phyloP scores from a whole-genome alignment of 2,329 filamentous ascomycete species.

The Penicillium psychrosexuale region DNA sequence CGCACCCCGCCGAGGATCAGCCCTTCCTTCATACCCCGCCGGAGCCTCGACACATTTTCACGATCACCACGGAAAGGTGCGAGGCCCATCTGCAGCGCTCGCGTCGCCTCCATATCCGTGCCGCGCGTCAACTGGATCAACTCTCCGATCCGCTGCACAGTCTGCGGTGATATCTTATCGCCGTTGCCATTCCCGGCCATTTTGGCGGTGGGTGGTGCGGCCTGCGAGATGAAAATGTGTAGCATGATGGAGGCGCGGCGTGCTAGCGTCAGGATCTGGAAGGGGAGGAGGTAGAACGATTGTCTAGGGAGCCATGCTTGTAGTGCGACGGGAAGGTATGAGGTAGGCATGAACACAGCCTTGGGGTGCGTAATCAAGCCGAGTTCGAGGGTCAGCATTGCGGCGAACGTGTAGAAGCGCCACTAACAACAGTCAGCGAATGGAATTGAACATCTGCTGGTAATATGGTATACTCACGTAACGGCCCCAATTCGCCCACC shows the following conservation, averaged over 20 bases:
- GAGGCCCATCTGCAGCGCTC: slow-evolving; percentile 73
- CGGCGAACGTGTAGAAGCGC: slow-evolving; percentile 53
- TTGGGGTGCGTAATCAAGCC: slow-evolving; percentile 55
- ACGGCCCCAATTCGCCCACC: slow-evolving; percentile 43
- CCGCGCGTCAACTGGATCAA: slow-evolving; percentile 60
- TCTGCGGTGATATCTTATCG: slow-evolving; percentile 45
- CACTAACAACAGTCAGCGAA: slow-evolving; percentile 37
- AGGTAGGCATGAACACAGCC: slow-evolving; percentile 36
- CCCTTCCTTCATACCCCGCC: slow-evolving; percentile 76
- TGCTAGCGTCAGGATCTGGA: slow-evolving; percentile 73
- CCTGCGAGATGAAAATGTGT: slow-evolving; percentile 78
- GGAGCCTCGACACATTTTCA: slow-evolving; percentile 60
- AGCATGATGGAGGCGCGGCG: slow-evolving; percentile 73
- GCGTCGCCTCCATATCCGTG: slow-evolving; percentile 65
- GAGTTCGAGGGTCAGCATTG: slow-evolving; percentile 57
- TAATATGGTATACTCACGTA: slow-evolving; percentile 41
- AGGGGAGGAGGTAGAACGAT: slow-evolving; percentile 63
- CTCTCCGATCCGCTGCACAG: slow-evolving; percentile 63
- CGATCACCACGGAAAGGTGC: slow-evolving; percentile 75
- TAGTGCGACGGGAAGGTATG: slow-evolving; percentile 32
- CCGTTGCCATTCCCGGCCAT: slow-evolving; percentile 24
- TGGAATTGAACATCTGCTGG: neutral
- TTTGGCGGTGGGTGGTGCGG: slow-evolving; percentile 63
- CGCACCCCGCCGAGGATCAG: slow-evolving; percentile 81
- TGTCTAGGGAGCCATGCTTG: slow-evolving; percentile 37